Conservation (phyloP, 1,139 yeast species). For the Geotrichum siamense region DNA sequence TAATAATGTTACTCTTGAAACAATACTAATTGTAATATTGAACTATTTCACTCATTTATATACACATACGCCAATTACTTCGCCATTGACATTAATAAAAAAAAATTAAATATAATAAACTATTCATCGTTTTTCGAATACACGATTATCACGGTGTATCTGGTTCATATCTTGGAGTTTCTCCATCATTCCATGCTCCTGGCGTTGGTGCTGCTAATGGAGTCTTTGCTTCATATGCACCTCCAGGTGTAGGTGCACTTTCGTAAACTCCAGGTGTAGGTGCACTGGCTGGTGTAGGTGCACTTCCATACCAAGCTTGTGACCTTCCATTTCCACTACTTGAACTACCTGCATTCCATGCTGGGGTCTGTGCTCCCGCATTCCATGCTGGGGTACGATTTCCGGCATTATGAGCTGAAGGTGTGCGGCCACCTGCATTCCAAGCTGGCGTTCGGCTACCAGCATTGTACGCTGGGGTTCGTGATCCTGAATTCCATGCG, state of each 20-base stretch:
- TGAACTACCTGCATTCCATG: slow-evolving; percentile 31
- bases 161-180: slow-evolving; percentile 35
- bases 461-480: slow-evolving; percentile 42
- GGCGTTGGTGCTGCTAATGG: slow-evolving; percentile 41
- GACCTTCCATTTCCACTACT: slow-evolving; percentile 23
- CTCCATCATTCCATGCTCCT: slow-evolving; percentile 36
- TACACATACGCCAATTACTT: too few relatives aligned
- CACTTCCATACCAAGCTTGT: slow-evolving; percentile 23
- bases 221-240: slow-evolving; percentile 34
- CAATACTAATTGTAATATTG: too few relatives aligned
- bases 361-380: slow-evolving; percentile 37
- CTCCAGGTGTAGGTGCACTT: slow-evolving; percentile 41
- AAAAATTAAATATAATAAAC: too few relatives aligned
- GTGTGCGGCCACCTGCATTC: slow-evolving; percentile 38
- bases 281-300: slow-evolving; percentile 36
- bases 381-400: slow-evolving; percentile 43
- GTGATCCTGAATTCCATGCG: slow-evolving; percentile 39
- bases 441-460: slow-evolving; percentile 38
- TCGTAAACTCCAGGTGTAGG: slow-evolving; percentile 38
- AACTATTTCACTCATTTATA: too few relatives aligned
- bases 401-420: slow-evolving; percentile 42
- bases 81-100: too few relatives aligned
- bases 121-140: too few relatives aligned
- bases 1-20: too few relatives aligned
- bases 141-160: slow-evolving; percentile 31